Percentiles rank a stretch among this genome's conserved stretches.
Conservation (phyloP, 768 basidiomycete genomes). For the Leucocoprinus leucothites region DNA sequence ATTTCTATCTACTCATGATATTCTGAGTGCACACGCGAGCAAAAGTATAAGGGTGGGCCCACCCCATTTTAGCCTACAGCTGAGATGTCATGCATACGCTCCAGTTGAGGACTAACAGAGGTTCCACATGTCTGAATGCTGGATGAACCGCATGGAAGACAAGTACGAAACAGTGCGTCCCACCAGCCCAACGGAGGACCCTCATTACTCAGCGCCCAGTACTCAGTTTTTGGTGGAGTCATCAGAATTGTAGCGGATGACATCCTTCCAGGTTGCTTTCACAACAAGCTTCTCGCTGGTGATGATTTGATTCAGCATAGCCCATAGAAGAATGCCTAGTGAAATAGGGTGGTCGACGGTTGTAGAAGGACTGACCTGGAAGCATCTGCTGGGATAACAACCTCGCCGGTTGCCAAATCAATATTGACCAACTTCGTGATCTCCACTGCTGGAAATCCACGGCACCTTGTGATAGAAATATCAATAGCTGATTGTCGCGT, state of each 20-base stretch:
- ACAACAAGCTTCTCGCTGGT: conserved; percentile 12
- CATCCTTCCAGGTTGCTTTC: conserved; percentile 14
- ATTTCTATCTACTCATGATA: conserved; percentile 1
- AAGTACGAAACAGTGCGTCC: not conserved
- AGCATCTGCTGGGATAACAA: conserved; percentile 41
- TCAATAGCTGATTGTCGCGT: conserved; percentile 2
- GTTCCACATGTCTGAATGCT: not conserved
- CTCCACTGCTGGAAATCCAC: conserved; percentile 62
- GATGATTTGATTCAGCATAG: conserved; percentile 13
- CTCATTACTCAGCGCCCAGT: not conserved
- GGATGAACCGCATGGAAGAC: not conserved
- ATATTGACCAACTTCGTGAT: conserved; percentile 57
- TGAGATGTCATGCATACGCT: conserved; percentile 8
- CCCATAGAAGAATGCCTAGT: not conserved
- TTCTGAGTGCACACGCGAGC: not conserved
- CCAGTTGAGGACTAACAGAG: conserved; percentile 6
- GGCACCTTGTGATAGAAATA: conserved; percentile 47
- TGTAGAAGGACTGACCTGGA: conserved; percentile 3
- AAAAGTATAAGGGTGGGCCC: not conserved
- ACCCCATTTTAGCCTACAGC: not conserved
- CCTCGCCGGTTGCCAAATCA: conserved; percentile 43
- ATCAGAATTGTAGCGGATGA: conserved; percentile 1
- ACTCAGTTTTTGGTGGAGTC: not conserved
- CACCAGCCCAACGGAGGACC: no score
- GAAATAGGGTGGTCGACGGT: not conserved